These are phyloP conservation scores for Trametes pubescens DNA, from an alignment of 1,284 basidiomycete genomes.

Conservation along the genomic window DNA sequence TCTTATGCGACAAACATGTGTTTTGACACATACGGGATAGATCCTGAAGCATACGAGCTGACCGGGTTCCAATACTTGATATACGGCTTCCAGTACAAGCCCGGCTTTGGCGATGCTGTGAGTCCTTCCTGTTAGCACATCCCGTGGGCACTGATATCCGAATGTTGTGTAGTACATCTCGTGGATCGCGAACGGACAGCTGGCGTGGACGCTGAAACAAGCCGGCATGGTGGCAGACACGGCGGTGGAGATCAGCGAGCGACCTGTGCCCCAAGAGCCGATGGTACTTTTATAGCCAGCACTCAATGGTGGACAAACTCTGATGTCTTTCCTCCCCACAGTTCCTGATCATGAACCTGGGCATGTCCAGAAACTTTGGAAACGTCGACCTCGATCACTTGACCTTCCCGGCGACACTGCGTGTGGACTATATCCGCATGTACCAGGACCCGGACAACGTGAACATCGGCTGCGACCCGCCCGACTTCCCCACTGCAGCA, in stretches of 20 bases:
- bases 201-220: constrained; percentile 79
- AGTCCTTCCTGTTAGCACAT: constrained; percentile 9
- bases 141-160: background rate
- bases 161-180: constrained; percentile 68
- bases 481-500: constrained; percentile 74
- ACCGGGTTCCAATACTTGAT: constrained; percentile 32
- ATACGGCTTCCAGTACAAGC: constrained; percentile 43
- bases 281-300: constrained; percentile 35
- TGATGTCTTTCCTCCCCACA: constrained; percentile 34
- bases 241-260: constrained; percentile 38
- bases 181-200: constrained; percentile 74
- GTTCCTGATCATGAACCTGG: constrained; percentile 85
- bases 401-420: constrained; percentile 73
- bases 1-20: background rate
- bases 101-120: constrained; percentile 43
- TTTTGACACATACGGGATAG: constrained; percentile 21
- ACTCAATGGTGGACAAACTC: background rate
- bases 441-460: constrained; percentile 74
- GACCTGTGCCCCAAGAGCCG: constrained; percentile 44
- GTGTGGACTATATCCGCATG: constrained; percentile 84
- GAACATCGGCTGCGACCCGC: constrained; percentile 85
- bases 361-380: constrained; percentile 84
- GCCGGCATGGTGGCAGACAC: constrained; percentile 71
- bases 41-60: constrained; percentile 40
- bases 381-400: constrained; percentile 70